Conservation (phyloP, 352 stramenopile species). For the Pythium insidiosum region DNA sequence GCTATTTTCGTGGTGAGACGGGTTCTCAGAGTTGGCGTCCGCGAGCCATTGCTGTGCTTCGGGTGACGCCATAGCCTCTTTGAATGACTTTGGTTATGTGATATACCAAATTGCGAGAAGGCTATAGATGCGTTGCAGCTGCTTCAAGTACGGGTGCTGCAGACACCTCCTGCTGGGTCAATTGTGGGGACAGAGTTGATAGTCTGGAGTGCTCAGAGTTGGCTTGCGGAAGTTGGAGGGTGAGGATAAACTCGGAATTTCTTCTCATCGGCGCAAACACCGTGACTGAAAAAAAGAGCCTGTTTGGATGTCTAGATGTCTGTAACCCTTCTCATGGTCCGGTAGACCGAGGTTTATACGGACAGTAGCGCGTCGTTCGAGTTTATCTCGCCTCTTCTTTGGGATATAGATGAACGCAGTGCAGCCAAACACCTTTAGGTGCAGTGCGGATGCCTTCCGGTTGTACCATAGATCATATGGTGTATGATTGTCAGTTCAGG, state of each 20-base stretch:
- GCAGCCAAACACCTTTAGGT: slow-evolving; percentile 9
- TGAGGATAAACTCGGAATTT: slow-evolving; percentile 1
- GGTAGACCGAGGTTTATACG: slow-evolving; percentile 5
- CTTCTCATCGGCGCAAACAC: slow-evolving; percentile 2
- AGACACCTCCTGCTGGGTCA: too few species aligned
- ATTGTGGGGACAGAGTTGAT: too few species aligned
- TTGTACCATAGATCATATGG: slow-evolving; percentile 5
- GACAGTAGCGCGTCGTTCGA: slow-evolving; percentile 1
- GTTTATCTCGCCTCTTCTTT: neutral
- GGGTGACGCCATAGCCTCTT: neutral
- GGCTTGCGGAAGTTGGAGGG: too few species aligned
- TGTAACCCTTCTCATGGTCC: slow-evolving; percentile 3
- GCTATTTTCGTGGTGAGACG: slow-evolving; percentile 2
- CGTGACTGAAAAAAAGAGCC: neutral
- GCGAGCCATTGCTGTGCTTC: neutral
- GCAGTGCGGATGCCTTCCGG: slow-evolving; percentile 1
- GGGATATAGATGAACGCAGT: slow-evolving; percentile 3
- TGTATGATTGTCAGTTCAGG: neutral
- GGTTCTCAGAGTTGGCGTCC: neutral
- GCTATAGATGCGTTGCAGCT: neutral
- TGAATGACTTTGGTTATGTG: neutral
- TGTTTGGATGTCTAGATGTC: neutral
- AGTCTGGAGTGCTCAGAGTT: too few species aligned
- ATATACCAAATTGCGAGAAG: slow-evolving; percentile 3
- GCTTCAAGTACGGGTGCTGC: too few species aligned